Conservation (phyloP, 768 basidiomycete species). For the Mrakia frigida region DNA sequence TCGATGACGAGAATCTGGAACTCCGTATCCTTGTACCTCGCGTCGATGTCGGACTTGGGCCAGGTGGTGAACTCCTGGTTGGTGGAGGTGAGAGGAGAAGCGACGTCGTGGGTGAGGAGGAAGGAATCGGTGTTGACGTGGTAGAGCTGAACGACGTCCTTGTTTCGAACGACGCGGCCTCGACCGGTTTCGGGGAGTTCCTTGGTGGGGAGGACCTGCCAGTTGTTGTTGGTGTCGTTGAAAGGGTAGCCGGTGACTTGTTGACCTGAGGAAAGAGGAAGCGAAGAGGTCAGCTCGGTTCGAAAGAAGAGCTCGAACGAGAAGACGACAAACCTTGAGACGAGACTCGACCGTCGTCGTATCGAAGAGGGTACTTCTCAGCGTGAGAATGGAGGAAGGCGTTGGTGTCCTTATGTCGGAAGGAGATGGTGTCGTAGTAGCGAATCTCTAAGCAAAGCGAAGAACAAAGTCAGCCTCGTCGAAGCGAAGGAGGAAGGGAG, state of each 20-base stretch:
- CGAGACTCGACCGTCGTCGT: slow-evolving; percentile 91
- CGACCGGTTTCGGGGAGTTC: slow-evolving; percentile 89
- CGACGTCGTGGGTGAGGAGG: slow-evolving; percentile 94
- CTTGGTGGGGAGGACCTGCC: slow-evolving; percentile 93
- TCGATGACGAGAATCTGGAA: slow-evolving; percentile 73
- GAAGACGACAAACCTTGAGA: slow-evolving; percentile 61
- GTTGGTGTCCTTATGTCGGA: slow-evolving; percentile 89
- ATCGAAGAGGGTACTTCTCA: slow-evolving; percentile 84
- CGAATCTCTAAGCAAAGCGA: slow-evolving; percentile 65
- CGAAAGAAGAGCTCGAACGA: not conserved
- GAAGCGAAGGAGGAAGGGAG: not conserved
- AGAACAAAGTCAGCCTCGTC: not conserved
- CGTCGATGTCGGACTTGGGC: slow-evolving; percentile 52
- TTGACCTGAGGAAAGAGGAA: slow-evolving; percentile 57
- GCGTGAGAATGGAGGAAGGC: slow-evolving; percentile 88
- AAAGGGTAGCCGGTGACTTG: slow-evolving; percentile 94
- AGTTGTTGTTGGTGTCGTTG: slow-evolving; percentile 89
- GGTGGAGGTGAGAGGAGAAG: slow-evolving; percentile 91
- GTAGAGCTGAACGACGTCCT: slow-evolving; percentile 80
- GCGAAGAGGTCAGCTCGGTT: not conserved
- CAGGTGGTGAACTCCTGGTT: slow-evolving; percentile 98
- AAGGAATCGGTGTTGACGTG: slow-evolving; percentile 77
- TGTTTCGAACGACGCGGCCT: slow-evolving; percentile 82
- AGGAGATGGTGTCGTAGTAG: slow-evolving; percentile 80
- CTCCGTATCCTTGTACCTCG: slow-evolving; percentile 78